Evolutionary conservation across 345 rosid species (phyloP).

Genomic region (Clausena lansium): DNA sequence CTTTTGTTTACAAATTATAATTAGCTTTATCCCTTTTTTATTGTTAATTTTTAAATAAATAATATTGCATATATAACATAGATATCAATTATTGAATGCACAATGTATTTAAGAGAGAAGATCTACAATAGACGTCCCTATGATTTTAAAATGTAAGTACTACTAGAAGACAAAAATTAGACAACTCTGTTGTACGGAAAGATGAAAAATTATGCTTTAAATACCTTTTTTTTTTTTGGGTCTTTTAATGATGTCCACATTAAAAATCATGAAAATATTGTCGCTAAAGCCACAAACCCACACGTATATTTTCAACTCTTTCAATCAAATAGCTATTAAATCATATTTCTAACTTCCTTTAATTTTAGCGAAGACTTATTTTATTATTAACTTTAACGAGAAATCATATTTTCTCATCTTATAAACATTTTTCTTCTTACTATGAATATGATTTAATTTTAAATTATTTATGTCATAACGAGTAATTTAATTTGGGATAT

Average conservation of each 20-base stretch:
- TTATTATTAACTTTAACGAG: neutral
- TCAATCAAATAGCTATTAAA: neutral
- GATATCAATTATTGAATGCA: neutral
- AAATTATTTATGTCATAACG: neutral
- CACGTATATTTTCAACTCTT: too few relatives aligned
- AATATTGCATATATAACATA: neutral
- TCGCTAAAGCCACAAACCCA: too few relatives aligned
- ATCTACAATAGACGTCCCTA: accelerated
- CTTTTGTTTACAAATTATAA: neutral
- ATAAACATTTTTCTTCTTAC: neutral
- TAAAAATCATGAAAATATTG: too few relatives aligned
- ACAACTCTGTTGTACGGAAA: too few relatives aligned
- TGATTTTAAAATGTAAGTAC: too few relatives aligned
- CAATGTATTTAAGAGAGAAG: neutral
- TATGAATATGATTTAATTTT: neutral
- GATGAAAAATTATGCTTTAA: too few relatives aligned
- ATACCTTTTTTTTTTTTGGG: too few relatives aligned
- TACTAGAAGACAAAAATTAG: too few relatives aligned
- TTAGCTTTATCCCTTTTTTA: neutral
- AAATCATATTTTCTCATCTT: neutral
- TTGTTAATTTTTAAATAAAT: neutral
- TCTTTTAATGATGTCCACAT: too few relatives aligned
- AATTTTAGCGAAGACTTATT: neutral
- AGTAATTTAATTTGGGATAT: neutral
- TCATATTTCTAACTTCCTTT: neutral